Percentiles rank a stretch among this genome's conserved stretches.
Evolutionary conservation across 176 grass and related monocot species (phyloP).

Genomic region (Saccharum officinarum): DNA sequence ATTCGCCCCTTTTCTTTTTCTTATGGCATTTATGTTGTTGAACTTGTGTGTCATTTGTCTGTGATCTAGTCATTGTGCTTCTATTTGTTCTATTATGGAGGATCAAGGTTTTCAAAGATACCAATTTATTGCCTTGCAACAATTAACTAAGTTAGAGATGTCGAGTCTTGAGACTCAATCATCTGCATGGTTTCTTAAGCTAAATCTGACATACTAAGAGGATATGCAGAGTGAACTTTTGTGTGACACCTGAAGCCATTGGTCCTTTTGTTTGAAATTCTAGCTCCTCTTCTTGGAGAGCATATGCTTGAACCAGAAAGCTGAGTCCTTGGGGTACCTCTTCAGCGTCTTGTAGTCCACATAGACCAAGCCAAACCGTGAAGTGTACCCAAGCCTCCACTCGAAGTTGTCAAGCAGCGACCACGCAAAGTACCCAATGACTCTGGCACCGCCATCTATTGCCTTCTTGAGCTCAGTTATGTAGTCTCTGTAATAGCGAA

Average conservation of each 20-base stretch:
- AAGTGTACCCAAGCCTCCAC: conserved; percentile 87
- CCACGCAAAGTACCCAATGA: conserved; percentile 91
- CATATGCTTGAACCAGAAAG: conserved; percentile 86
- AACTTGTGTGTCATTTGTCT: not conserved
- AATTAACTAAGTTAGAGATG: conserved; percentile 9
- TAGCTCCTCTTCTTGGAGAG: conserved; percentile 46
- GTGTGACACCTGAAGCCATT: not conserved
- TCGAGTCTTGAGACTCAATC: not conserved
- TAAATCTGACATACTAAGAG: conserved; percentile 4
- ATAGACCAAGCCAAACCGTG: conserved; percentile 80
- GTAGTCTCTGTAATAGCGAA: conserved; percentile 74
- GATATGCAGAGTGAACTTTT: not conserved
- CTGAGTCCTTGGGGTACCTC: conserved; percentile 85
- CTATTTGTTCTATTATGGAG: conserved; percentile 6
- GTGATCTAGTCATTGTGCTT: not conserved
- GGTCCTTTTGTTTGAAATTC: not conserved
- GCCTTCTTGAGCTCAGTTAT: conserved; percentile 84
- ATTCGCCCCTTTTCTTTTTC: not conserved
- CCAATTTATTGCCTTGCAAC: not conserved
- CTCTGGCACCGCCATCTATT: conserved; percentile 67
- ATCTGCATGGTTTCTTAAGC: conserved; percentile 23
- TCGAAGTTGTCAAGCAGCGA: conserved; percentile 97
- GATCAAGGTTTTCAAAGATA: not conserved
- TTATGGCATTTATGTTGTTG: not conserved
- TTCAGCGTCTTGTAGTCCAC: conserved; percentile 75